phyloP scores from a whole-genome alignment of 768 basidiomycete species.

The Auriscalpium microsporum region DNA sequence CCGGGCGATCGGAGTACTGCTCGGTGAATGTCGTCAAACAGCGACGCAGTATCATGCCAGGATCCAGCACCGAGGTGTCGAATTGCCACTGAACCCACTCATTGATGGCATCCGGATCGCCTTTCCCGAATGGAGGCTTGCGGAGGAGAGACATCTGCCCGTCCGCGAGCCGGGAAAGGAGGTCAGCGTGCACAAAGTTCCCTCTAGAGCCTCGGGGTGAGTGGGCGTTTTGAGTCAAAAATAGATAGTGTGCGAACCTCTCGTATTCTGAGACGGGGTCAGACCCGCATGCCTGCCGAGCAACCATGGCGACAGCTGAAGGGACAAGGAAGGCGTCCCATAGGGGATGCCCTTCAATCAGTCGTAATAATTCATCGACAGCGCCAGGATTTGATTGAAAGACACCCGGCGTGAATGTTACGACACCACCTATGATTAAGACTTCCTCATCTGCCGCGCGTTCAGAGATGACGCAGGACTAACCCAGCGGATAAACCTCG shows the following conservation, averaged over 20 bases:
- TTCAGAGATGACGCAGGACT: conserved; percentile 12
- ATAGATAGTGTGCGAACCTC: conserved; percentile 2
- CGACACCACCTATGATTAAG: conserved; percentile 49
- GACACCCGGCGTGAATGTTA: conserved; percentile 60
- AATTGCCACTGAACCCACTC: conserved; percentile 8
- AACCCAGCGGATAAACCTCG: conserved; percentile 64
- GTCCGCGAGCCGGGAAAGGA: conserved; percentile 44
- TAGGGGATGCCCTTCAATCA: conserved; percentile 50
- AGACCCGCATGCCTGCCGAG: conserved; percentile 27
- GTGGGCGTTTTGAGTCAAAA: neutral
- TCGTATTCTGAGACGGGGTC: conserved; percentile 13
- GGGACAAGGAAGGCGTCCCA: conserved; percentile 67
- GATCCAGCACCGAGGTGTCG: conserved; percentile 16
- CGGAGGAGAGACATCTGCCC: conserved; percentile 47
- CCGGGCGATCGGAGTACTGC: conserved; percentile 27
- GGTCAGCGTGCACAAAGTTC: conserved; percentile 7
- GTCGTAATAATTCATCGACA: conserved; percentile 38
- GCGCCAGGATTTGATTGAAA: conserved; percentile 46
- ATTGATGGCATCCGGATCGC: neutral
- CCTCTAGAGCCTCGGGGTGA: conserved; percentile 14
- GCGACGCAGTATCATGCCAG: conserved; percentile 35
- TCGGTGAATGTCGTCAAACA: conserved; percentile 34
- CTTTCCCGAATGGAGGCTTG: conserved; percentile 35
- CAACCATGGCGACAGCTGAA: conserved; percentile 49
- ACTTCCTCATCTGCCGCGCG: no score